Evolutionary conservation across 1,284 basidiomycete genomes (phyloP).

Genomic region (Trichosporon inkin): DNA sequence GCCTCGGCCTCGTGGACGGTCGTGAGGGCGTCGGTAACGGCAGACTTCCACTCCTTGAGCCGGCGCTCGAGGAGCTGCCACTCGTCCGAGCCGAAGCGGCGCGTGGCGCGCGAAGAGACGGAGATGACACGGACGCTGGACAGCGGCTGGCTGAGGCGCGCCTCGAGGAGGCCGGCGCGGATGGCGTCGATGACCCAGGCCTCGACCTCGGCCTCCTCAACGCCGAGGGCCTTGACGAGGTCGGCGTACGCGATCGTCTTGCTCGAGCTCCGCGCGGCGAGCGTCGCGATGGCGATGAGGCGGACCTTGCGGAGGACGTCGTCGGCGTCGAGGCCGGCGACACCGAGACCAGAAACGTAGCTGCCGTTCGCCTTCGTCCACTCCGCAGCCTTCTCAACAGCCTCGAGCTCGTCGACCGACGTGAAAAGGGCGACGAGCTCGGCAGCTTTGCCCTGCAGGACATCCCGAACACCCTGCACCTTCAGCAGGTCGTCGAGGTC

Average conservation of each 20-base stretch:
- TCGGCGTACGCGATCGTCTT: slow-evolving; percentile 69
- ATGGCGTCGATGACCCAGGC: slow-evolving; percentile 91
- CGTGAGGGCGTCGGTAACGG: slow-evolving; percentile 41
- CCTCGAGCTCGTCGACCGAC: slow-evolving; percentile 66
- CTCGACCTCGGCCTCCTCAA: slow-evolving; percentile 70
- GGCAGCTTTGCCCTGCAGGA: slow-evolving; percentile 31
- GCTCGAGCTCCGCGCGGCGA: slow-evolving; percentile 71
- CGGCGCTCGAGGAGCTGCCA: slow-evolving; percentile 79
- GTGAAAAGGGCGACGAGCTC: slow-evolving; percentile 45
- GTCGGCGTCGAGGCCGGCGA: slow-evolving; percentile 39
- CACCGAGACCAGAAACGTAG: slow-evolving; percentile 61
- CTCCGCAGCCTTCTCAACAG: slow-evolving; percentile 62
- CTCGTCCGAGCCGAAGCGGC: slow-evolving; percentile 70
- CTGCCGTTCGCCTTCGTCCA: slow-evolving; percentile 61
- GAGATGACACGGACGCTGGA: slow-evolving; percentile 71
- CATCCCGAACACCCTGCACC: slow-evolving; percentile 37
- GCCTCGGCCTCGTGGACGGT: slow-evolving; percentile 47
- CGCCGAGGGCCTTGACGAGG: slow-evolving; percentile 65
- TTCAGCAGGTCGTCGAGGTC: slow-evolving; percentile 73
- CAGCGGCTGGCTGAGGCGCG: slow-evolving; percentile 78
- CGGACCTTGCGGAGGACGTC: slow-evolving; percentile 76
- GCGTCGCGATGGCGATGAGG: slow-evolving; percentile 70
- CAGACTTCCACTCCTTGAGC: slow-evolving; percentile 69
- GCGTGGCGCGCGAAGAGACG: slow-evolving; percentile 59
- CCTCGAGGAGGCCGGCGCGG: slow-evolving; percentile 72